These are phyloP conservation scores for Calycina herbarum DNA, from an alignment of 2,329 filamentous ascomycete genomes.

Conservation along the genomic window DNA sequence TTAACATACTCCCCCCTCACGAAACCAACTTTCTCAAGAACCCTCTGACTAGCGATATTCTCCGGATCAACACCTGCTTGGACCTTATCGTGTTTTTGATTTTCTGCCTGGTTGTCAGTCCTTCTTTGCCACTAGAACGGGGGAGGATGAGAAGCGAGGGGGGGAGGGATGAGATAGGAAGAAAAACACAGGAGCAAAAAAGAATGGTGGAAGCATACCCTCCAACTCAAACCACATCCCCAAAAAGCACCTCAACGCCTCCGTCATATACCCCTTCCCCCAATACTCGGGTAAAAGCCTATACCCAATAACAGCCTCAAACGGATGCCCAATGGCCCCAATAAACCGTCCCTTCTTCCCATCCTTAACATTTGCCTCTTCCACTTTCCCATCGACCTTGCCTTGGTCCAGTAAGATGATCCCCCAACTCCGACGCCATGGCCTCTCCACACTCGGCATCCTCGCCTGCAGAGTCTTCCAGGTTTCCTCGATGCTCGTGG, in stretches of 20 bases:
- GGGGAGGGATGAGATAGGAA: too few relatives aligned
- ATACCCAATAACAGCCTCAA: conserved; percentile 12
- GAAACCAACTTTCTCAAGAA: conserved; percentile 28
- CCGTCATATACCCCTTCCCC: conserved; percentile 26
- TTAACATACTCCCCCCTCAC: conserved; percentile 19
- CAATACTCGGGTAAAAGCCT: conserved; percentile 6
- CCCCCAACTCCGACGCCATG: conserved; percentile 6
- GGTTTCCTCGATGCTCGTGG: not conserved
- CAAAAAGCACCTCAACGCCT: conserved; percentile 25
- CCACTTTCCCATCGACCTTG: not conserved
- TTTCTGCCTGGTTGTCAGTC: conserved; percentile 9
- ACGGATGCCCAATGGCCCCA: conserved; percentile 14
- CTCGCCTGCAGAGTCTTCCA: not conserved
- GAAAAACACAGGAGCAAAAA: too few relatives aligned
- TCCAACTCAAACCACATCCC: conserved; percentile 22
- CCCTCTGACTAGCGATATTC: conserved; percentile 26
- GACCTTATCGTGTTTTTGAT: conserved; percentile 18
- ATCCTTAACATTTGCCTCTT: too few relatives aligned
- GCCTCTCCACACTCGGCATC: not conserved
- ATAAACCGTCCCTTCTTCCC: not conserved
- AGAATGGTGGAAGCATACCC: conserved; percentile 17
- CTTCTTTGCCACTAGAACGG: too few relatives aligned
- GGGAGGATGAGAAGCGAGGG: too few relatives aligned
- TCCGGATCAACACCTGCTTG: conserved; percentile 23
- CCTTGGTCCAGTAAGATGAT: not conserved